Evolutionary conservation across 805 yeast genomes (phyloP).

Genomic region (Isabelozyma rhagii): DNA sequence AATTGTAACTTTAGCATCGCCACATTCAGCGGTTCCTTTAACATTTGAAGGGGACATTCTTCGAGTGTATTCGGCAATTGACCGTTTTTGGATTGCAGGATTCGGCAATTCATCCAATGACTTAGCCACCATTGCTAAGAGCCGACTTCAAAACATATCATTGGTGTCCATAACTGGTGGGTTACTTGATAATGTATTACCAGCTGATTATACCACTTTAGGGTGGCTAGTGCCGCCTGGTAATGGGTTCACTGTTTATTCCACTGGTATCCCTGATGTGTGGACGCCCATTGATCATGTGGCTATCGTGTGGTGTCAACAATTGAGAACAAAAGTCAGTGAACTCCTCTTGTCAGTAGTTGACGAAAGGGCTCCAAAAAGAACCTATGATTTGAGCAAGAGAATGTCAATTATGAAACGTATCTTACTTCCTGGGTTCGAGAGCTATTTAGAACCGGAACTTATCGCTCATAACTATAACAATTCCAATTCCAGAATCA

Average conservation of each 20-base stretch:
- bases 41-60: constrained; percentile 89
- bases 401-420: constrained; percentile 59
- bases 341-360: constrained; percentile 56
- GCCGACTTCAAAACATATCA: constrained; percentile 56
- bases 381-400: constrained; percentile 49
- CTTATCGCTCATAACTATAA: constrained; percentile 12
- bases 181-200: constrained; percentile 66
- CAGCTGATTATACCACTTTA: constrained; percentile 85
- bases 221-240: constrained; percentile 66
- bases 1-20: constrained; percentile 81
- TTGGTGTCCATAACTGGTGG: constrained; percentile 91
- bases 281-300: constrained; percentile 95
- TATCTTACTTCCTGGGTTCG: constrained; percentile 55
- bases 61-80: constrained; percentile 67
- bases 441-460: constrained; percentile 32
- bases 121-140: constrained; percentile 32
- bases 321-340: constrained; percentile 65
- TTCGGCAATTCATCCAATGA: constrained; percentile 26
- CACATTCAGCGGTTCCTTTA: constrained; percentile 89
- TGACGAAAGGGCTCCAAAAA: constrained; percentile 43
- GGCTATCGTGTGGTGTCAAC: constrained; percentile 96
- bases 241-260: constrained; percentile 78
- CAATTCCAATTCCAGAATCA: constrained; percentile 14
- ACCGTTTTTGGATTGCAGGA: constrained; percentile 76
- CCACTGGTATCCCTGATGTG: constrained; percentile 84